Evolutionary conservation across 2,329 filamentous ascomycete genomes (phyloP).

Genomic region (Colletotrichum gloeosporioides): DNA sequence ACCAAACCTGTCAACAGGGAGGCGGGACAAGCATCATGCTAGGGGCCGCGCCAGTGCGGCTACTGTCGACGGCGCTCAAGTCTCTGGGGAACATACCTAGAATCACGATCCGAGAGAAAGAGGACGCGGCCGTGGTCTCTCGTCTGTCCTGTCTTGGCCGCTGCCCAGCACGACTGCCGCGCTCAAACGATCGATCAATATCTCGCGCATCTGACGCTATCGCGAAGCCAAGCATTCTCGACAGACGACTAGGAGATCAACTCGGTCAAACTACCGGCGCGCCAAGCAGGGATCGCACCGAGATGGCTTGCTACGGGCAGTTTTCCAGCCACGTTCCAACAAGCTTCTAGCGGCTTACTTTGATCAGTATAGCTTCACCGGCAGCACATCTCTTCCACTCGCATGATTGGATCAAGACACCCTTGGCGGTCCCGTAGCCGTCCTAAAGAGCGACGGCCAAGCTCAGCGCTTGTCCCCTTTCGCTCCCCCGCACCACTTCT

Average conservation of each 20-base stretch:
- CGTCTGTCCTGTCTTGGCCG: not conserved
- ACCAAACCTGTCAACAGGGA: not conserved
- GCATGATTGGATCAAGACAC: not conserved
- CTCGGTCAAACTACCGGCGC: constrained; percentile 6
- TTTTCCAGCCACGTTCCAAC: not conserved
- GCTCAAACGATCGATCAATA: not conserved
- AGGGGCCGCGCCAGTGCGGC: not conserved
- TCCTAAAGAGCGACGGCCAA: not conserved
- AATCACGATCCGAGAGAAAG: not conserved
- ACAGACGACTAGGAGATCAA: not conserved
- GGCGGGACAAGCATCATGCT: not conserved
- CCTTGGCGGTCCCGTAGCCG: not conserved
- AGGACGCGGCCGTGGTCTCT: not conserved
- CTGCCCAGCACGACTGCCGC: not conserved
- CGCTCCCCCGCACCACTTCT: not conserved
- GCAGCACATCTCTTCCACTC: not conserved
- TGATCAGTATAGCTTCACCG: not conserved
- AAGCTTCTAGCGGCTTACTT: not conserved
- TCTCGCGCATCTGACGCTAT: not conserved
- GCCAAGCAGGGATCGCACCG: not conserved
- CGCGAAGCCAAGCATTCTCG: not conserved
- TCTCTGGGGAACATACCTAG: not conserved
- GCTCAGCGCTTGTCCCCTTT: not conserved
- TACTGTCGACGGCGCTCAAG: not conserved
- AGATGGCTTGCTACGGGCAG: not conserved